Evolutionary conservation across 2,329 filamentous ascomycete genomes (phyloP), one percentile per base, ranked within the genome.

Genomic region (Alternaria rosae): DNA sequence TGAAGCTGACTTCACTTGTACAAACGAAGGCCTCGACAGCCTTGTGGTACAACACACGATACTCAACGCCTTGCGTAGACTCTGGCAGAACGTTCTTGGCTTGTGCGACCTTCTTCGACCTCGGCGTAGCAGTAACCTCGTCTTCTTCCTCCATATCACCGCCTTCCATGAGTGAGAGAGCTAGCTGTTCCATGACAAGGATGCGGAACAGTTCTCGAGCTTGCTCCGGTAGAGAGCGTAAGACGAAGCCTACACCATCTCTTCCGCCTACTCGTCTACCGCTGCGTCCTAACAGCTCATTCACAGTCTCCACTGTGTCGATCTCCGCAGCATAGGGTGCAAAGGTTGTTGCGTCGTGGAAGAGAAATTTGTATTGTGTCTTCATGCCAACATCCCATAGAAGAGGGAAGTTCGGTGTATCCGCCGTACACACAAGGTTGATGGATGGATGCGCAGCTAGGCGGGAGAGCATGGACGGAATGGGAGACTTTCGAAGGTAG

Each of bases 11-110:
- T 82, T 98, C 95, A 62, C 92, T 97, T 70, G 92, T 95, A 78
- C 94, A 97, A 52, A 99, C 95, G 78, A 99, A 98, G 75, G 97
- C 93, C 80, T 97, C 94, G 6, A 94, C 91, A 3, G 95, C 94
- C 82, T 97, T 97, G 77, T 97, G 93, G 76, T 98, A 99, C 67
- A 99, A 80, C 70, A 93, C 90, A 21, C 93, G 86, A 77, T 97
- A 98, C 81, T 98, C 94, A 15, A 99, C 89, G 0, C 92, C 93
- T 3, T 88, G 77, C 3, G 65, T 73, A 17, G 76, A 82, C 61
- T 79, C 75, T 59, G 78, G 68, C 21, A 67, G 66, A 47, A 53
- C 56, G 25, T 59, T 66, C 30, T 72, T 78, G 32, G 71, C 61
- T 15, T 74, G 64, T 20, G 67, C 57, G 35, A 76, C 55, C 42